These are phyloP conservation scores for Camelina hispida DNA, from an alignment of 345 rosid species.

Conservation along the genomic window DNA sequence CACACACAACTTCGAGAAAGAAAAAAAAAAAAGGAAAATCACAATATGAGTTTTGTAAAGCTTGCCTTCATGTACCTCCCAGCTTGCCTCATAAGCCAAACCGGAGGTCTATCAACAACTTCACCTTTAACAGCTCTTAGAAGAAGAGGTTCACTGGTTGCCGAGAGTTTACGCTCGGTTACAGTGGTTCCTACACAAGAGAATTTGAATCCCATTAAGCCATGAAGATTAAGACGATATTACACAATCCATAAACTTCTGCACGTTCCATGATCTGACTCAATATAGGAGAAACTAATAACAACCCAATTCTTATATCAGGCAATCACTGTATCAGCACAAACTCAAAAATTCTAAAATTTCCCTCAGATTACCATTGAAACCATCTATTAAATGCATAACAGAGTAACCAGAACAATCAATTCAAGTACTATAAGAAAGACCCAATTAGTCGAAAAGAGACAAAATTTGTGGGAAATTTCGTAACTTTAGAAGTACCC, in stretches of 20 bases:
- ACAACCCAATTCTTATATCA: no score
- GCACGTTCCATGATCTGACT: conserved; percentile 18
- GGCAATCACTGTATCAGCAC: neutral
- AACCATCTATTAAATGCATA: neutral
- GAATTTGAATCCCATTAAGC: conserved; percentile 10
- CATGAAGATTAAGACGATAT: neutral
- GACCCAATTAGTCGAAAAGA: conserved; percentile 12
- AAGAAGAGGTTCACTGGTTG: conserved; percentile 73
- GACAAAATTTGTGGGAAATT: conserved; percentile 9
- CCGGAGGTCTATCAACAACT: conserved; percentile 97
- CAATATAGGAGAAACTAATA: neutral
- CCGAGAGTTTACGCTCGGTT: conserved; percentile 54
- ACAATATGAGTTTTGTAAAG: conserved; percentile 38
- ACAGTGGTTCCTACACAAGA: conserved; percentile 45
- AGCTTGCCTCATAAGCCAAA: conserved; percentile 99
- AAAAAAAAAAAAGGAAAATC: neutral
- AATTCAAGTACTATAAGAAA: conserved; percentile 2
- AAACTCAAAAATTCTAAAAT: neutral
- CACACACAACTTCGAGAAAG: neutral
- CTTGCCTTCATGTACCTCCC: conserved; percentile 99
- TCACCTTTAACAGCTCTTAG: conserved; percentile 90
- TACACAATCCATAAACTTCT: neutral
- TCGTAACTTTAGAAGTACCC: conserved; percentile 15
- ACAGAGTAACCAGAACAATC: conserved; percentile 8
- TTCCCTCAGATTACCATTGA: conserved; percentile 17